Evolutionary conservation across 257 asterid genomes (phyloP).

Genomic region (Przewalskia tangutica): DNA sequence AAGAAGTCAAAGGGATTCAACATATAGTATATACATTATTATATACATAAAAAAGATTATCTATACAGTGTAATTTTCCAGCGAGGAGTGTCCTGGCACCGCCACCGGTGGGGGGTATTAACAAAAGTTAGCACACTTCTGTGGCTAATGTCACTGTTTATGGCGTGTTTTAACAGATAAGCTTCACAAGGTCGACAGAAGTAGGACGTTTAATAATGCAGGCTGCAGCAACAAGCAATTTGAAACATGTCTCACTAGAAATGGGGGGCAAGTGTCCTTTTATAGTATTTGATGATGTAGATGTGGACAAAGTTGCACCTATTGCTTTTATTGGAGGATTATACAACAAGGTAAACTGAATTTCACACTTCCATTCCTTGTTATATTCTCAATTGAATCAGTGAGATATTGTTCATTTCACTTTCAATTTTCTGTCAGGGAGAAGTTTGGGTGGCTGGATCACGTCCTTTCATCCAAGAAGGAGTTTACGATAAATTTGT

Average conservation of each 20-base stretch:
- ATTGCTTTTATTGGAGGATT: slow-evolving; percentile 1
- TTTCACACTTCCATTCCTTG: neutral
- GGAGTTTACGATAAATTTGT: slow-evolving; percentile 23
- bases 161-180: slow-evolving; percentile 8
- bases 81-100: neutral
- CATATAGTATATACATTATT: neutral
- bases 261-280: slow-evolving; percentile 32
- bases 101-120: neutral
- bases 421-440: neutral
- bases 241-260: slow-evolving; percentile 31
- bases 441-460: neutral
- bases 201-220: slow-evolving; percentile 33
- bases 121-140: neutral
- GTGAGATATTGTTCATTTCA: neutral
- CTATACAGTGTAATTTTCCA: neutral
- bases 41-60: neutral
- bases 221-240: slow-evolving; percentile 33
- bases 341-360: neutral
- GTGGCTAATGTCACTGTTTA: neutral
- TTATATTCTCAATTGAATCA: neutral
- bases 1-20: neutral
- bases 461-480: neutral
- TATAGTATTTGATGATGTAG: slow-evolving; percentile 29
- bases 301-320: slow-evolving; percentile 16
- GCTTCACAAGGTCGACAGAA: slow-evolving; percentile 27